Base-by-base conservation (phyloP, 2,329 filamentous ascomycete species). In the Herpotrichia juniperi region DNA sequence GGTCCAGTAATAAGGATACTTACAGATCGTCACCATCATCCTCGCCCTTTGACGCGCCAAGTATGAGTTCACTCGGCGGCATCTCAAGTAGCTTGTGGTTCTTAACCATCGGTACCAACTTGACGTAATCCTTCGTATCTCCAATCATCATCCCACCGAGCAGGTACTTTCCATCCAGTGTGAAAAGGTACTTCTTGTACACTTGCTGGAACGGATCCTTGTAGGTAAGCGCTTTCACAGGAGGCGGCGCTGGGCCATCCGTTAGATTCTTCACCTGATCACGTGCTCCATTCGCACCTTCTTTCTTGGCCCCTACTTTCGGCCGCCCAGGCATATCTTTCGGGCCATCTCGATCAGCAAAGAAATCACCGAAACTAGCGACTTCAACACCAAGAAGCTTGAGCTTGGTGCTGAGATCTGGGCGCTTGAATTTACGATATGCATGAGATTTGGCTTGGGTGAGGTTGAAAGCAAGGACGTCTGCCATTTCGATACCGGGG, bases 141-240 rank as follows among this genome's bases (percentile, higher is more conserved):
- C 92, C 93, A 55, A 96, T 94, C 91, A 96, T 96, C 91, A 96
- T 96, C 3, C 92, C 93, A n/a, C 92, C 92, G 0, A 96, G 83
- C 1, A 96, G 79, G 64, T 93, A 93, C 71, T 96, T 96, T 22
- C 92, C 92, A 67, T 96, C 93, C 67, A 87, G 79, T 0, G 92
- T 96, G 67, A 96, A 96, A 10, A 96, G 78, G 72, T 94, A 96
- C 69, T 96, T 96, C 74, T 96, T 96, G 78, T 96, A 96, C 1
- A 96, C 85, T 42, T 91, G 87, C 50, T 87, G 83, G 68, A 96
- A 96, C 0, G 92, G 92, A 66, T 96, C 92, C 56, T 88, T 91
- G 77, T 96, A 96, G 0, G 89, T 93, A 35, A 96, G 77, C 0
- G 91, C 87, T 74, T 96, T 96, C 62, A 96, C 91, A 0, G 83